Conservation (phyloP, 495 filamentous ascomycete genomes). For the Pseudoneurospora amorphoporcata region DNA sequence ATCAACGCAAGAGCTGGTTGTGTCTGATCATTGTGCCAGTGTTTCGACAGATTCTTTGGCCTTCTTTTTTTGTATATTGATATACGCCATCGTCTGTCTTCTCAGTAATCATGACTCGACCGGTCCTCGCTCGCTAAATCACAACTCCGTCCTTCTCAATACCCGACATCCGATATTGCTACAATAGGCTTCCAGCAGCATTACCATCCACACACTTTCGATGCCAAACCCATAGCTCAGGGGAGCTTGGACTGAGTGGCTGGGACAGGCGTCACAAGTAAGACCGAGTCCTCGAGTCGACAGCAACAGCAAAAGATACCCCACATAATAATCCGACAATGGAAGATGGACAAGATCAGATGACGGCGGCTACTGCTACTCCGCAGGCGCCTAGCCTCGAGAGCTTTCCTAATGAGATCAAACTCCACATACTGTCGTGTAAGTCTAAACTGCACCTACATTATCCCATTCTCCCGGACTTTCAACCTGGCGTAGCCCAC, state of each 20-base stretch:
- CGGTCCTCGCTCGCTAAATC: background rate
- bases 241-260: background rate
- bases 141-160: background rate
- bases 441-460: constrained; percentile 22
- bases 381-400: constrained; percentile 26
- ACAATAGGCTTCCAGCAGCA: background rate
- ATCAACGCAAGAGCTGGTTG: background rate
- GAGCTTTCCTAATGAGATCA: constrained; percentile 63
- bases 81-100: background rate
- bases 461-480: background rate
- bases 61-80: background rate
- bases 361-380: background rate
- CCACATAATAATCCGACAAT: background rate
- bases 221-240: background rate
- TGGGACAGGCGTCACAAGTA: background rate
- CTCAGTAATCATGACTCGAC: background rate
- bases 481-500: background rate
- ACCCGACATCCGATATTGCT: background rate
- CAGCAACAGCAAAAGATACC: background rate
- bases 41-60: background rate
- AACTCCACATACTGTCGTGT: constrained; percentile 68
- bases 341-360: background rate
- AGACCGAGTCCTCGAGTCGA: background rate
- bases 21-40: background rate
- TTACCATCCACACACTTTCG: background rate